Evolutionary conservation across 2,329 filamentous ascomycete species (phyloP), one percentile per base, ranked within the genome.

Genomic region (Fusarium pseudoanthophilum): DNA sequence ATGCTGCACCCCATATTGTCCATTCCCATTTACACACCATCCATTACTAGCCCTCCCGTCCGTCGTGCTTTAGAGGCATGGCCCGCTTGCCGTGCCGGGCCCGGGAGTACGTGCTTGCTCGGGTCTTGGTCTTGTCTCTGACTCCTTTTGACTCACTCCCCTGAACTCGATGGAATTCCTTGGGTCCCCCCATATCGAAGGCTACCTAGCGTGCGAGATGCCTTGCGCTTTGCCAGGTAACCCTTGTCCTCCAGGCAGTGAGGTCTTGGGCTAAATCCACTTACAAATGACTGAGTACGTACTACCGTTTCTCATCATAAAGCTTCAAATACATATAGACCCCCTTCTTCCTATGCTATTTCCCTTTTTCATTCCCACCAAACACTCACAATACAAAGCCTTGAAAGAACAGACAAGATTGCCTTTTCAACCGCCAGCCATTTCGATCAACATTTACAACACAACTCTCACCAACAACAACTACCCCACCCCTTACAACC

Each of bases 301-400:
- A 75, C 72, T 66, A 68, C 61, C 64, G 34, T 62, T 67, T 73
- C 55, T 66, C 61, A 73, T 62, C 63, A 60, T 53, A 63, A 68
- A 71, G 61, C 69, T 67, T 69, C 64, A 68, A 70, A 70, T 74
- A 76, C 68, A 74, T 72, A 76, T 76, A 74, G 46, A 52, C 71
- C 68, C 66, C 69, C 62, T 65, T 71, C 63, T 60, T 72, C 73
- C 61, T 48, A 42, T 63, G 45, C 34, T 39, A 49, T 55, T 55
- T 53, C 49, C 51, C 48, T 55, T 60, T 64, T 62, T 39, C 52
- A 56, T 43, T 59, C 59, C 43, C 63, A 72, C 28, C 72, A 75
- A 64, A 64, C 70, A 74, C 60, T 60, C 40, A 24, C 58, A 72
- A 73, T 60, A 69, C 49, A 53, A 75, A 68, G 34, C 45, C 14